Conservation (phyloP, 2,329 filamentous ascomycete genomes). For the Aschersonia sp. region DNA sequence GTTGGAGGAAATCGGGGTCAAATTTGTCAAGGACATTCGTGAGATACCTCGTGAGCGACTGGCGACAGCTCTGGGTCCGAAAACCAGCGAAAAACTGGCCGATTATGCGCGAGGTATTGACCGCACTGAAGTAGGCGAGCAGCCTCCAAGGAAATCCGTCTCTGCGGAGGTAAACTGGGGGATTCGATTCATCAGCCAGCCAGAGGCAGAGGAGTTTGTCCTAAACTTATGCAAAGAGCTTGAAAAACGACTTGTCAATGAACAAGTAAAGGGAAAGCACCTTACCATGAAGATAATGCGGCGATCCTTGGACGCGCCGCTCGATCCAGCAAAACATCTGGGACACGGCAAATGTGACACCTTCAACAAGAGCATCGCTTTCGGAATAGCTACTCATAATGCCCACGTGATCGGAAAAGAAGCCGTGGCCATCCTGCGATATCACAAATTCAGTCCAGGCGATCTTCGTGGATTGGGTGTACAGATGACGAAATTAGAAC, state of each 20-base stretch:
- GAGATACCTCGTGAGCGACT: slow-evolving; percentile 64
- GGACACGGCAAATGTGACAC: slow-evolving; percentile 92
- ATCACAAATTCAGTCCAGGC: slow-evolving; percentile 73
- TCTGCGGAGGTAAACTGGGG: slow-evolving; percentile 98
- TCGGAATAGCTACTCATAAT: slow-evolving; percentile 74
- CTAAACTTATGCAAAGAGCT: slow-evolving; percentile 74
- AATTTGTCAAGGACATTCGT: slow-evolving; percentile 69
- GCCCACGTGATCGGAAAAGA: slow-evolving; percentile 61
- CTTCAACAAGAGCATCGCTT: slow-evolving; percentile 72
- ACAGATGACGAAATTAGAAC: slow-evolving; percentile 85
- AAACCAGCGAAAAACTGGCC: slow-evolving; percentile 81
- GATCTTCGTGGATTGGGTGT: slow-evolving; percentile 87
- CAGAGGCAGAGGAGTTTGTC: slow-evolving; percentile 89
- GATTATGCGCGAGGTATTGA: slow-evolving; percentile 88
- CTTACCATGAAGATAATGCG: slow-evolving; percentile 93
- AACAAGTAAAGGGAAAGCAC: slow-evolving; percentile 74
- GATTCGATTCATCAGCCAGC: slow-evolving; percentile 80
- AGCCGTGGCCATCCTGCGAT: slow-evolving; percentile 67
- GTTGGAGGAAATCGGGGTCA: slow-evolving; percentile 74
- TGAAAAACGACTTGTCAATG: slow-evolving; percentile 63
- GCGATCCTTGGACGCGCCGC: slow-evolving; percentile 67
- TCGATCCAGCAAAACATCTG: slow-evolving; percentile 85
- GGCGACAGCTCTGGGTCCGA: slow-evolving; percentile 62
- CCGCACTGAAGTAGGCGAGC: slow-evolving; percentile 68
- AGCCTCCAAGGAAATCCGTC: slow-evolving; percentile 78